These are phyloP conservation scores for Aspergillus calidoustus DNA, from an alignment of 2,329 filamentous ascomycete genomes.

Conservation along the genomic window DNA sequence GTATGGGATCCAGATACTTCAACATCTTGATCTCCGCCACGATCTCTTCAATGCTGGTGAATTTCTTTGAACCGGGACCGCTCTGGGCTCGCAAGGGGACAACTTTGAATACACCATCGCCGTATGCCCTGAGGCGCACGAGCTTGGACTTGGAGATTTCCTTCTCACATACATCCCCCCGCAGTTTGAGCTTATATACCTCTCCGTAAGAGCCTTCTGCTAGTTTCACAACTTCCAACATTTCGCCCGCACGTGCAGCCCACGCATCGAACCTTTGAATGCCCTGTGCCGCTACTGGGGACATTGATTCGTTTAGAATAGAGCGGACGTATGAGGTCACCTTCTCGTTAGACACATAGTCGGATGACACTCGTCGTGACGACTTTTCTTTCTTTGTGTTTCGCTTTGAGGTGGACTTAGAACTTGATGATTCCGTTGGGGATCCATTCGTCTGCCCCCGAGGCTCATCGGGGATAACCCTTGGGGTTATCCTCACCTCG, in stretches of 20 bases:
- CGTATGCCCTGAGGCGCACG: slow-evolving; percentile 44
- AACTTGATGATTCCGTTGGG: background rate
- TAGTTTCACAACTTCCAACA: slow-evolving; percentile 60
- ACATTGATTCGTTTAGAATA: slow-evolving; percentile 44
- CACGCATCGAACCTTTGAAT: slow-evolving; percentile 47
- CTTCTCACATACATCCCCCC: slow-evolving; percentile 40
- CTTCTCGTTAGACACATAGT: slow-evolving; percentile 39
- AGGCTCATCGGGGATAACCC: background rate
- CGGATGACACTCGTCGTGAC: slow-evolving; percentile 34
- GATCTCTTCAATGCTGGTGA: slow-evolving; percentile 54
- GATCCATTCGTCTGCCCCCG: slow-evolving; percentile 1
- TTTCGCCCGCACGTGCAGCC: slow-evolving; percentile 43
- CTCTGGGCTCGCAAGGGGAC: slow-evolving; percentile 50
- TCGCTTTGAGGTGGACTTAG: slow-evolving; percentile 14
- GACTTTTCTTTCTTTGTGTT: slow-evolving; percentile 27
- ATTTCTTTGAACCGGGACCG: slow-evolving; percentile 48
- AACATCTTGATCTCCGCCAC: slow-evolving; percentile 58
- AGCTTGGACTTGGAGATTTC: slow-evolving; percentile 43
- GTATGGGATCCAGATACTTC: slow-evolving; percentile 61
- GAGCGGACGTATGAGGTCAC: slow-evolving; percentile 40
- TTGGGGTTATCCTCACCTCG: slow-evolving; percentile 33
- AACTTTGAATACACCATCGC: slow-evolving; percentile 54
- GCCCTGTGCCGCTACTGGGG: slow-evolving; percentile 38
- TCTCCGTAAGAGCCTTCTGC: slow-evolving; percentile 70
- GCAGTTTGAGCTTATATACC: slow-evolving; percentile 62